Base-by-base conservation (phyloP, 2,329 filamentous ascomycete species). In the Hymenoscyphus salicellus region DNA sequence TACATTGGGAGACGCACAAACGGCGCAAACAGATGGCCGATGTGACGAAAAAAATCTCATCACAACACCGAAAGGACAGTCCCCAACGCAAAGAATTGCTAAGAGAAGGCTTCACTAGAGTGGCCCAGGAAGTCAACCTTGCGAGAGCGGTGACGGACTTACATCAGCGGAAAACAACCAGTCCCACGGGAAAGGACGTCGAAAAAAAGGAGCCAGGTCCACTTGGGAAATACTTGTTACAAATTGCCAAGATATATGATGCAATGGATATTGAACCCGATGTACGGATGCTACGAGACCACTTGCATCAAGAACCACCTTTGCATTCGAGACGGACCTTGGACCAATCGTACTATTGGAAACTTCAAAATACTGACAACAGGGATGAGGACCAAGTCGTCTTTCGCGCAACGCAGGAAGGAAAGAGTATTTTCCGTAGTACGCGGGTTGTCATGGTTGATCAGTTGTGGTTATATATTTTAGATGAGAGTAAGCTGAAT, bases 391-490 rank as follows among this genome's bases (percentile, higher is more conserved):
- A 68, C 41, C 66, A 68, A 46, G 62, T 68, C 0, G 64, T 68
- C 1, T 68, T 55, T 33, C 61, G 66, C 11, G 62, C 61, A 23
- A 68, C 64, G 1, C 57, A 32, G 23, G 36, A 60, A 55, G 63
- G 60, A 17, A 62, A 52, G 57, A 61, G 62, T 23, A 56, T 60
- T 28, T 32, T 55, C 3, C 43, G 43, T 11, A 62, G 41, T 33
- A 57, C 65, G 16, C 32, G 60, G 20, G 63, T 79, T 1, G 63
- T 79, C 5, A 80, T 79, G 78, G 77, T 79, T 1, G 78, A 79
- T 43, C 77, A 80, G 60, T 71, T 79, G 0, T 79, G 78, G 78
- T 70, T 79, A 71, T 79, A 76, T 74, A 73, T 79, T 49, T 64
- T 79, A 0, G 77, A 78, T 56, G 72, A 72, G 38, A 28, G 68